A percentile compares a stretch with the other conserved stretches of the same genome.
Evolutionary conservation across 176 grass and related monocot genomes (phyloP).

Genomic region (Poa annua): DNA sequence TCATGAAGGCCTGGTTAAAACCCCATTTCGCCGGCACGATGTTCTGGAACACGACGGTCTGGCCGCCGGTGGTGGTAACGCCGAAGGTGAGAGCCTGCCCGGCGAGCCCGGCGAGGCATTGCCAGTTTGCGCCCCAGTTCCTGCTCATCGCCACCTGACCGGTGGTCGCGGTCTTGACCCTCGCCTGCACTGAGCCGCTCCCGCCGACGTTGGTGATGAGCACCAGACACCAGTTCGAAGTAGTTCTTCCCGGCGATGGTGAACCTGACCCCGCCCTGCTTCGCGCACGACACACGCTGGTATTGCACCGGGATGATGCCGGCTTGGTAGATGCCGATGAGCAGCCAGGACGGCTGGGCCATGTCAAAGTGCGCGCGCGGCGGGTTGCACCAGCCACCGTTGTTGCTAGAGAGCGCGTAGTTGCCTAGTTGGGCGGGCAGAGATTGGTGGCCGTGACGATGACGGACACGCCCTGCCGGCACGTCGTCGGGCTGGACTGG

Average conservation of each 20-base stretch:
- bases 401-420: constrained; percentile 71
- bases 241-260: constrained; percentile 70
- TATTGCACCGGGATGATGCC: constrained; percentile 72
- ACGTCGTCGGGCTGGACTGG: constrained; percentile 31
- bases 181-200: constrained; percentile 46
- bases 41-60: too few species aligned
- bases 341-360: constrained; percentile 62
- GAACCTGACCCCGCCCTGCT: constrained; percentile 83
- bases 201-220: constrained; percentile 81
- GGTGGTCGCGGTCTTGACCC: too few species aligned
- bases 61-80: too few species aligned
- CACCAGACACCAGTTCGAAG: constrained; percentile 84
- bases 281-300: constrained; percentile 60
- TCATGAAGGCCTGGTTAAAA: too few species aligned
- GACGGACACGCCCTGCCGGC: constrained; percentile 53
- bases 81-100: too few species aligned
- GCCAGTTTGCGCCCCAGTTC: too few species aligned
- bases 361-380: constrained; percentile 78
- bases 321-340: constrained; percentile 53
- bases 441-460: constrained; percentile 80
- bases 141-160: too few species aligned
- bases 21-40: too few species aligned
- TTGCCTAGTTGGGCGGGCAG: constrained; percentile 95
- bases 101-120: too few species aligned
- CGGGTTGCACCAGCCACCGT: constrained; percentile 92